phyloP scores from a whole-genome alignment of 148 eudicot species.

The Tetragonia tetragonoides region DNA sequence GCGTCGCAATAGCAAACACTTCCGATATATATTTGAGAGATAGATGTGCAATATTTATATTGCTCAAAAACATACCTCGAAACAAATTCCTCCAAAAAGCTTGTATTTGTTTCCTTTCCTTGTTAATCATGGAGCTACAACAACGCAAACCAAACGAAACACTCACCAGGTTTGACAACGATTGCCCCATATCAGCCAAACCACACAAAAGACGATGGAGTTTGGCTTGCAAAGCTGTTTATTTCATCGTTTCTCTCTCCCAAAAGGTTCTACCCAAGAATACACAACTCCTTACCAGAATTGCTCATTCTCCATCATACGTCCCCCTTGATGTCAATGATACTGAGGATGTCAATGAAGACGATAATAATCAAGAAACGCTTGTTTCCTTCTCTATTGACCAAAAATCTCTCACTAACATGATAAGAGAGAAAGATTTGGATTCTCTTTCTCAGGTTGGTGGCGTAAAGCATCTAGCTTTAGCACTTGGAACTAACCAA shows the following conservation, averaged over 20 bases:
- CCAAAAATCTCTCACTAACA: constrained; percentile 16
- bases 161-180: not conserved
- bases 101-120: not conserved
- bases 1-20: no score
- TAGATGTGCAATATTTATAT: no score
- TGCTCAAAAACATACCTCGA: no score
- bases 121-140: not conserved
- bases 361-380: not conserved
- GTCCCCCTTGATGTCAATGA: not conserved
- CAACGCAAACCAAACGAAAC: not conserved
- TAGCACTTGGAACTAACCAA: not conserved
- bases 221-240: constrained; percentile 16
- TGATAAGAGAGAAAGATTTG: constrained; percentile 7
- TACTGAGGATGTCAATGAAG: not conserved
- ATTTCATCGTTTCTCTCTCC: constrained; percentile 20
- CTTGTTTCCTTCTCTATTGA: not conserved
- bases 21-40: no score
- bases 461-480: constrained; percentile 24
- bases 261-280: constrained; percentile 1
- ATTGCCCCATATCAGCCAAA: not conserved
- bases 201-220: constrained; percentile 9
- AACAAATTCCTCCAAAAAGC: not conserved
- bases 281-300: not conserved
- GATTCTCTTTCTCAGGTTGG: constrained; percentile 9
- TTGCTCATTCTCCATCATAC: constrained; percentile 15